Percentiles rank a stretch among this genome's conserved stretches.
Conservation (phyloP, 176 grass and related monocot genomes). For the Oryza glaberrima region DNA sequence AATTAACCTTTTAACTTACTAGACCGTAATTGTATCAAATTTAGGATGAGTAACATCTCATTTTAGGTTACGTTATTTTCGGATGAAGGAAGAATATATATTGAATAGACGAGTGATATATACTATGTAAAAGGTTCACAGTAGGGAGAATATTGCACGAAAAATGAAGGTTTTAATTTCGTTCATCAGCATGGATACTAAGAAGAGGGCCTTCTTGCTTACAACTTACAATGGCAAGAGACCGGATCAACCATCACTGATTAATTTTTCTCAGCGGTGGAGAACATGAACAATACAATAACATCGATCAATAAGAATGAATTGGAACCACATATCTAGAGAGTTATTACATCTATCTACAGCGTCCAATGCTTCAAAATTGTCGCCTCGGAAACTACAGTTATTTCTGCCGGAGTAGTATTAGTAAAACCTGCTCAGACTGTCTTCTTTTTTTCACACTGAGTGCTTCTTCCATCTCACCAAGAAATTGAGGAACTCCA, state of each 20-base stretch:
- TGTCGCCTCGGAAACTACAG: constrained; percentile 23
- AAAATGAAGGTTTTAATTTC: constrained; percentile 9
- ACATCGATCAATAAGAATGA: constrained; percentile 35
- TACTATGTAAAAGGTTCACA: too few species aligned
- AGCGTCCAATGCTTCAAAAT: constrained; percentile 45
- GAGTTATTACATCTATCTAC: constrained; percentile 20
- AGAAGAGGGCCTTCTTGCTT: constrained; percentile 26
- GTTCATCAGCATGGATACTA: constrained; percentile 10
- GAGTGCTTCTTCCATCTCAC: constrained; percentile 75
- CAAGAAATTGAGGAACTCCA: constrained; percentile 74
- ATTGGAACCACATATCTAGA: constrained; percentile 13
- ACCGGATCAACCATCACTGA: neutral
- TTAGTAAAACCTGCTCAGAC: neutral
- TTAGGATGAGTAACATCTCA: too few species aligned
- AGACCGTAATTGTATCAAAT: too few species aligned
- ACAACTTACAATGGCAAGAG: constrained; percentile 31
- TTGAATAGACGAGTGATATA: neutral
- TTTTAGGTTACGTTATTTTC: too few species aligned
- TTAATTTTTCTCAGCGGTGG: neutral
- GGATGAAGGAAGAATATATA: too few species aligned
- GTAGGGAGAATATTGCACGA: neutral
- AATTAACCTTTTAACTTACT: too few species aligned
- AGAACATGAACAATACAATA: constrained; percentile 7
- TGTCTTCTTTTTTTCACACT: neutral
- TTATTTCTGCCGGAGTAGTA: neutral